Conservation (phyloP, 257 asterid species). For the Misopates orontium region DNA sequence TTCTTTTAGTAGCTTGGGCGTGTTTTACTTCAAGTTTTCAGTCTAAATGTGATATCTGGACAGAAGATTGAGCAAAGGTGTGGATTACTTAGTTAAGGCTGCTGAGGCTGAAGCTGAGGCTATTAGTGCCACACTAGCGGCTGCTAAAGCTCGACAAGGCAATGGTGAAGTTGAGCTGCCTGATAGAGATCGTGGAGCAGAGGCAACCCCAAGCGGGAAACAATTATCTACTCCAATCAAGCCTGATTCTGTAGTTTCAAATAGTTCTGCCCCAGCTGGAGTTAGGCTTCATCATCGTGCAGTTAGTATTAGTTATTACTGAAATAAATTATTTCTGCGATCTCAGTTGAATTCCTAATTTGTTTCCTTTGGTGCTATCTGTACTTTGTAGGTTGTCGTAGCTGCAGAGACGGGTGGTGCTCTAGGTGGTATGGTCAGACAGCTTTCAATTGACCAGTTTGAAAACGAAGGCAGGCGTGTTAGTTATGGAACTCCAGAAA, state of each 20-base stretch:
- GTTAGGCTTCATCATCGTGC: slow-evolving; percentile 98
- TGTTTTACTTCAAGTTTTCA: slow-evolving; percentile 12
- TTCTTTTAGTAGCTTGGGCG: not conserved
- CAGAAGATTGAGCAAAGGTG: slow-evolving; percentile 79
- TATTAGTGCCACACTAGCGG: slow-evolving; percentile 82
- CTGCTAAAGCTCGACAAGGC: slow-evolving; percentile 90
- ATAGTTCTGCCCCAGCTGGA: slow-evolving; percentile 68
- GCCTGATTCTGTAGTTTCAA: slow-evolving; percentile 64
- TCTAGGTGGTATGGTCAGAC: slow-evolving; percentile 82
- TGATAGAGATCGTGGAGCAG: slow-evolving; percentile 92
- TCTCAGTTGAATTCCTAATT: slow-evolving; percentile 17
- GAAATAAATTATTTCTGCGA: slow-evolving; percentile 2
- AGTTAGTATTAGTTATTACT: slow-evolving; percentile 46
- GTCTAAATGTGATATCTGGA: slow-evolving; percentile 29
- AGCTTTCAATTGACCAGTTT: slow-evolving; percentile 75
- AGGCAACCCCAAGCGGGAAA: slow-evolving; percentile 93
- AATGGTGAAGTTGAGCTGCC: slow-evolving; percentile 90
- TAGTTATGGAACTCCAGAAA: slow-evolving; percentile 94
- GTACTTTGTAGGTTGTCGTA: slow-evolving; percentile 60
- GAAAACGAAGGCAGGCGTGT: slow-evolving; percentile 84
- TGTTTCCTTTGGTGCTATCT: slow-evolving; percentile 28
- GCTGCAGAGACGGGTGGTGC: slow-evolving; percentile 88
- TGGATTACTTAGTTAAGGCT: slow-evolving; percentile 91
- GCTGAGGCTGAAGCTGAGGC: slow-evolving; percentile 99
- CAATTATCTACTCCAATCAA: slow-evolving; percentile 64